phyloP scores from a whole-genome alignment of 140 eudicot species.

The Oenanthe javanica region DNA sequence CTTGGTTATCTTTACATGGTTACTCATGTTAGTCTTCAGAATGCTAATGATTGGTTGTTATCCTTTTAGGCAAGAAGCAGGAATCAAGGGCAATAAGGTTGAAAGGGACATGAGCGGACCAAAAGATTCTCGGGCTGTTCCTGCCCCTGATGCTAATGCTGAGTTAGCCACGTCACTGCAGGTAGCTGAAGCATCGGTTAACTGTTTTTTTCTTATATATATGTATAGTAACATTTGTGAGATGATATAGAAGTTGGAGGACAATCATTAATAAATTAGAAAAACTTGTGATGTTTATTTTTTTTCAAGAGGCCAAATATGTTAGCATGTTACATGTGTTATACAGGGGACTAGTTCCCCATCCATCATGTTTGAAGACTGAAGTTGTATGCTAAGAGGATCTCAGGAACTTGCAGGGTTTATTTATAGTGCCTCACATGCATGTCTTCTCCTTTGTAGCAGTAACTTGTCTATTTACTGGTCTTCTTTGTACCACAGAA shows the following conservation, averaged over 20 bases:
- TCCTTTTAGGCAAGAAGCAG: constrained; percentile 46
- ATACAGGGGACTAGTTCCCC: neutral
- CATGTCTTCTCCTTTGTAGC: neutral
- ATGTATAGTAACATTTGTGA: neutral
- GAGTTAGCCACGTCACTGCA: constrained; percentile 42
- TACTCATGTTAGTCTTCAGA: constrained; percentile 4
- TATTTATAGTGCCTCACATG: neutral
- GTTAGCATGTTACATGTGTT: neutral
- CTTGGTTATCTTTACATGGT: no score
- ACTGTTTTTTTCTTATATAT: neutral
- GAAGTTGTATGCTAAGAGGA: neutral
- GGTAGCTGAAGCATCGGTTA: constrained; percentile 25
- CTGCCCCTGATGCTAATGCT: constrained; percentile 55
- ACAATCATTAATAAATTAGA: neutral
- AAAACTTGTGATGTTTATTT: neutral
- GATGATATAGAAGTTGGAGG: neutral
- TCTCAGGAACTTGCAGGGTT: neutral
- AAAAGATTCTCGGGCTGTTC: constrained; percentile 35
- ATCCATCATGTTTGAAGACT: neutral
- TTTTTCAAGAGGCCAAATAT: neutral
- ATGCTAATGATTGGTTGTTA: neutral
- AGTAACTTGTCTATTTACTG: neutral
- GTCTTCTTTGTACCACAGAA: constrained; percentile 27
- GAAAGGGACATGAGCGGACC: constrained; percentile 36
- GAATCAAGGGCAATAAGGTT: constrained; percentile 26